Percentiles rank a stretch among this genome's conserved stretches.
These are phyloP conservation scores for Clavispora fructus DNA, from an alignment of 805 yeast species.

Conservation along the genomic window DNA sequence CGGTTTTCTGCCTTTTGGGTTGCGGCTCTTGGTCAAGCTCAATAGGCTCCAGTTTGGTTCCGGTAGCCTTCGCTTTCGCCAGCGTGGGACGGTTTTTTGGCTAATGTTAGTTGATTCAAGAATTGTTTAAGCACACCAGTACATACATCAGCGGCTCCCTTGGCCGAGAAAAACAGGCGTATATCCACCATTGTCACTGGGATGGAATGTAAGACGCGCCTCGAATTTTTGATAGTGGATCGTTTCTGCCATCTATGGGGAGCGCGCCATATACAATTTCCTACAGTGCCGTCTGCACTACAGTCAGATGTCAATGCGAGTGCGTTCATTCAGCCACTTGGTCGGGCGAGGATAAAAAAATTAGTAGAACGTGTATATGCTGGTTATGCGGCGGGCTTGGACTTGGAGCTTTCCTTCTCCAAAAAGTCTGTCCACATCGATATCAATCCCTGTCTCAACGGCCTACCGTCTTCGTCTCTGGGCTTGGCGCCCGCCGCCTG, in stretches of 20 bases:
- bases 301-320: background rate
- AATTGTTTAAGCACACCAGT: background rate
- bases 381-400: background rate
- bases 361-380: background rate
- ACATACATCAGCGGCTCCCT: constrained; percentile 7
- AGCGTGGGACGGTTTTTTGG: background rate
- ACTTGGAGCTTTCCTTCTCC: constrained; percentile 56
- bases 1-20: constrained; percentile 6
- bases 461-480: constrained; percentile 16
- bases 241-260: background rate
- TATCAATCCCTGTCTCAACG: constrained; percentile 52
- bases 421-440: constrained; percentile 76
- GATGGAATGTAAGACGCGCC: constrained; percentile 1
- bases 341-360: background rate
- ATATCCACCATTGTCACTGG: constrained; percentile 13
- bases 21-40: constrained; percentile 1
- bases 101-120: background rate
- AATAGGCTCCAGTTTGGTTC: constrained; percentile 2
- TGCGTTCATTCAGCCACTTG: background rate
- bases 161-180: constrained; percentile 15
- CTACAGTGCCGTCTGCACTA: background rate
- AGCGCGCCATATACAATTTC: background rate
- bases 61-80: background rate
- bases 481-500: constrained; percentile 19
- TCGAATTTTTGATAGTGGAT: background rate